Evolutionary conservation across 306 rosid species (phyloP), one percentile per base, ranked within the genome.

Genomic region (Leucaena leucocephala): DNA sequence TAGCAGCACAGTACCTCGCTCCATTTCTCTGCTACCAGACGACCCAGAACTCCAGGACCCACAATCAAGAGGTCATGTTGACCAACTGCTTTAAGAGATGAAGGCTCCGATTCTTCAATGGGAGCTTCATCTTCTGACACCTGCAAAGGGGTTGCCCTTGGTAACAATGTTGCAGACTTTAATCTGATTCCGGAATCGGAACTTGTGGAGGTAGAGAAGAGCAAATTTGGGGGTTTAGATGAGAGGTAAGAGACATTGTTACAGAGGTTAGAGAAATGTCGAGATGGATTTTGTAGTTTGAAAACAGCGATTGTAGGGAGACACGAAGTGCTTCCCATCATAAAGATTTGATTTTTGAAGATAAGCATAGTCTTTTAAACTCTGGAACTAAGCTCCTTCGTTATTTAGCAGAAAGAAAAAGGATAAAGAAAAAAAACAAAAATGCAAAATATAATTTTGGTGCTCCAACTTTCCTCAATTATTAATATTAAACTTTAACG

Each of bases 21-120:
- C 99, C 99, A 95, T 77, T 90, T 83, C 19, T 90, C 87, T 48
- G 99, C 98, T 7, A 95, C 94, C 76, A 93, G 84, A 65, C 99
- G 96, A 76, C 98, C 99, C 62, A 95, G 95, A 80, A 95, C 96
- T 4, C 99, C 99, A 0, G 99, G 96, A 74, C 99, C 99, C 76
- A 93, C 97, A 61, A 95, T 86, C 77, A 95, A 86, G n/a, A 95
- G 84, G 83, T 91, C 97, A 45, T 84, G 72, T 49, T 86, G 86
- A 35, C 83, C 88, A 44, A 89, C 71, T 44, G 75, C 5, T 8
- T 34, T 80, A 42, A 88, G 71, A 68, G 91, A 81, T 80, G 19
- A 50, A 19, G 62, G 62, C 34, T 55, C 33, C 33, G 34, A 55
- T 55, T 55, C 33, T 55, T 55, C 62, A 0, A 19, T 55, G 33